A percentile compares a stretch with the other conserved stretches of the same genome.
Evolutionary conservation across 2,329 filamentous ascomycete species (phyloP).

Genomic region (Calonectria fujianensis): DNA sequence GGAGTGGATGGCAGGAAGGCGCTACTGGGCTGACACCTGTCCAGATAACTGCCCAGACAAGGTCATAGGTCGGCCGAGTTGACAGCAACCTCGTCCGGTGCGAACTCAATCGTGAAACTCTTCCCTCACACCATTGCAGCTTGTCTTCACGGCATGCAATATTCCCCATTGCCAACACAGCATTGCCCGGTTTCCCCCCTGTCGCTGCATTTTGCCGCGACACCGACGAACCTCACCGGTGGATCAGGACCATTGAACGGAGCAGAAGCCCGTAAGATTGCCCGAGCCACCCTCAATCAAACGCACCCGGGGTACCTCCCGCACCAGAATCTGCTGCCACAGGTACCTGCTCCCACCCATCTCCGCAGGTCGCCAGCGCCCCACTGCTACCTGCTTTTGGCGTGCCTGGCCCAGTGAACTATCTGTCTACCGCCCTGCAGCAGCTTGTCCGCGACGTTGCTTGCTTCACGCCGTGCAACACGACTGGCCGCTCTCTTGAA

Average conservation of each 20-base stretch:
- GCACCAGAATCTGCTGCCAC: constrained; percentile 26
- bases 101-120: constrained; percentile 24
- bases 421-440: constrained; percentile 53
- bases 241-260: constrained; percentile 35
- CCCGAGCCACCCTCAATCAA: constrained; percentile 37
- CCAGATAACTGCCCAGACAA: constrained; percentile 16
- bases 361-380: constrained; percentile 39
- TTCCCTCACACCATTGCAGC: constrained; percentile 36
- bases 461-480: constrained; percentile 56
- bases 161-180: neutral
- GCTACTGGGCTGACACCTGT: constrained; percentile 31
- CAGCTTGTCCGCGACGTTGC: constrained; percentile 54
- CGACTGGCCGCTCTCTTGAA: constrained; percentile 55
- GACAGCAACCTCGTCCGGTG: constrained; percentile 11
- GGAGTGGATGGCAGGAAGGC: neutral
- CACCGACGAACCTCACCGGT: constrained; percentile 28
- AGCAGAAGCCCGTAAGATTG: constrained; percentile 40
- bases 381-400: constrained; percentile 44
- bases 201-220: constrained; percentile 19
- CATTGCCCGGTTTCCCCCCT: constrained; percentile 13
- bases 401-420: constrained; percentile 49
- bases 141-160: neutral
- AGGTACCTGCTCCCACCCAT: constrained; percentile 31
- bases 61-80: constrained; percentile 24
- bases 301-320: constrained; percentile 28